Evolutionary conservation across 208 protist genomes (phyloP).

Genomic region (Crithidia expoeki): DNA sequence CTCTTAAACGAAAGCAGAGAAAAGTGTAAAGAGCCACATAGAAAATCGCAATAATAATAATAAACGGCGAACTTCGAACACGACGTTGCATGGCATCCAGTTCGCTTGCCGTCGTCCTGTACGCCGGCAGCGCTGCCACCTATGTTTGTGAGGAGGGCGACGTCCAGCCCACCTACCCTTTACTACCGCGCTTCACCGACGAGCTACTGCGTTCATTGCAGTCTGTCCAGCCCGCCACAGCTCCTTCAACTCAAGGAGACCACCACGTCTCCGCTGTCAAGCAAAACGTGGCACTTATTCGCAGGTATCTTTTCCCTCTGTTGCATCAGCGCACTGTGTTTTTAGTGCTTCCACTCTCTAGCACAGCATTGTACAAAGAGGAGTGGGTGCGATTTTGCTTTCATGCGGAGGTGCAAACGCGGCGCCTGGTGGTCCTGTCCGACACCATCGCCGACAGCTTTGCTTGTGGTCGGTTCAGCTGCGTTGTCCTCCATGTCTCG

Average conservation of each 20-base stretch:
- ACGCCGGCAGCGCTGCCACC: constrained; percentile 34
- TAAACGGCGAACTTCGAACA: no score
- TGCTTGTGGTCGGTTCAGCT: constrained; percentile 37
- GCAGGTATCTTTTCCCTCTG: constrained; percentile 30
- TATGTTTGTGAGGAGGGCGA: constrained; percentile 51
- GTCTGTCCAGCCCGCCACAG: not conserved
- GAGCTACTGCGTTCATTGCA: constrained; percentile 18
- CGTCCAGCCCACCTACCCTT: constrained; percentile 41
- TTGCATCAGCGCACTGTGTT: constrained; percentile 41
- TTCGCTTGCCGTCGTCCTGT: constrained; percentile 30
- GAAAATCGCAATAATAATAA: no score
- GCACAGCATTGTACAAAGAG: constrained; percentile 35
- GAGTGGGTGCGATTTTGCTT: constrained; percentile 43
- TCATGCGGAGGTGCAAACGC: constrained; percentile 18
- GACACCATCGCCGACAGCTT: constrained; percentile 63
- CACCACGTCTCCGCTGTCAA: not conserved
- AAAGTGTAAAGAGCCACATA: no score
- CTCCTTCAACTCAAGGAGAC: not conserved
- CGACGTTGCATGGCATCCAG: not conserved
- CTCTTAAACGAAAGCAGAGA: no score
- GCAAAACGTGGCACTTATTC: not conserved
- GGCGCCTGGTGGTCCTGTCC: constrained; percentile 51
- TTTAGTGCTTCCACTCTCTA: constrained; percentile 41
- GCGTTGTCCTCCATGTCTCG: constrained; percentile 35
- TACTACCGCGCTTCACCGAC: constrained; percentile 25